These are phyloP conservation scores for Pichia rugopelliculosa DNA, from an alignment of 805 yeast genomes.

Conservation along the genomic window DNA sequence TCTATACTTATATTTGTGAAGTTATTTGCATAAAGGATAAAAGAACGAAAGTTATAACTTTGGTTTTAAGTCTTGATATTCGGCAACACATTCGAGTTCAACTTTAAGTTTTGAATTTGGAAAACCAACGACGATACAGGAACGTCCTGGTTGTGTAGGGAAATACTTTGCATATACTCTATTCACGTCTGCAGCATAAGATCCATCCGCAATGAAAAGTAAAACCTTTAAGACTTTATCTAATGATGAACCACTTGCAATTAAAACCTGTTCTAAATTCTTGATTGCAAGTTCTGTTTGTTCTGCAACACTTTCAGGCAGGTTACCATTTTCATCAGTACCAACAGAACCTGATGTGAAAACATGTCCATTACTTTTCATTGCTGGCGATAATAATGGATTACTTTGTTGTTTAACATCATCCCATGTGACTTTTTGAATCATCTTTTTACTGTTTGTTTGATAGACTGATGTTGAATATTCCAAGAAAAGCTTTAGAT, in stretches of 20 bases:
- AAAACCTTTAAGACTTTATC: conserved; percentile 43
- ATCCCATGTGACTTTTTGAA: conserved; percentile 30
- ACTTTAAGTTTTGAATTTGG: conserved; percentile 41
- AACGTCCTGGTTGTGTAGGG: conserved; percentile 44
- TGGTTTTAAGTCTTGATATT: neutral
- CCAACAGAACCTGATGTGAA: conserved; percentile 45
- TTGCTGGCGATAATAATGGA: conserved; percentile 35
- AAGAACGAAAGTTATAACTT: conserved; percentile 2
- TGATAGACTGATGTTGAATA: no score
- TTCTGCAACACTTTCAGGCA: conserved; percentile 37
- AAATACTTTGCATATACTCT: conserved; percentile 40
- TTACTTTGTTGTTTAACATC: conserved; percentile 26
- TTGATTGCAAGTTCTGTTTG: conserved; percentile 42
- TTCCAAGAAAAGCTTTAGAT: no score
- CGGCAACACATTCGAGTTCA: conserved; percentile 34
- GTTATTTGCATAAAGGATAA: neutral
- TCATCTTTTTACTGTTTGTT: no score
- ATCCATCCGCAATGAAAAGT: conserved; percentile 40
- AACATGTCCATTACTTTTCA: conserved; percentile 33
- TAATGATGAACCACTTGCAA: conserved; percentile 37
- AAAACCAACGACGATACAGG: conserved; percentile 44
- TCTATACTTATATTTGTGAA: no score
- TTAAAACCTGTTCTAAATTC: conserved; percentile 35
- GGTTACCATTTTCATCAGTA: conserved; percentile 22
- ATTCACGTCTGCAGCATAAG: conserved; percentile 37